Percentiles rank a stretch among this genome's conserved stretches.
Conservation (phyloP, 768 basidiomycete genomes). For the Suillus discolor region DNA sequence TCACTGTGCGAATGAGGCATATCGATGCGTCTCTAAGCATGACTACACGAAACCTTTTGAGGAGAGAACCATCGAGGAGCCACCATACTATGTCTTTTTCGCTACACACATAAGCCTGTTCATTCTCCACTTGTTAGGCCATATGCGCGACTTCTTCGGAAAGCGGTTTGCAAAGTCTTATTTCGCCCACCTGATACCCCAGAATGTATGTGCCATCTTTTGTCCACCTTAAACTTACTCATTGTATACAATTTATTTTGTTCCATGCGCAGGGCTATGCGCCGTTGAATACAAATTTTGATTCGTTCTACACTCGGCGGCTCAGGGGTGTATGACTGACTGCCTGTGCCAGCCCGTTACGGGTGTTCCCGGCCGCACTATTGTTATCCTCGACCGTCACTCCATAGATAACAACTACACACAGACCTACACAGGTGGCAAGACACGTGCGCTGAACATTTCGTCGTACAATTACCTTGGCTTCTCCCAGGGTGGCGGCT, state of each 20-base stretch:
- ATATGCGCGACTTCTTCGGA: constrained; percentile 93
- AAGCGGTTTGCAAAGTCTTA: constrained; percentile 71
- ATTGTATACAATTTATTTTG: constrained; percentile 7
- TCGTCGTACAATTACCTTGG: constrained; percentile 99
- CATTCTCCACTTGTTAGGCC: constrained; percentile 89
- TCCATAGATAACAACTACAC: constrained; percentile 82
- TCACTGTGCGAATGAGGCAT: constrained; percentile 78
- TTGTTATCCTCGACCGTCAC: constrained; percentile 80
- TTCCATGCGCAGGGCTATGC: constrained; percentile 76
- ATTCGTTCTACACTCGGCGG: constrained; percentile 98
- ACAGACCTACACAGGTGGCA: constrained; percentile 73
- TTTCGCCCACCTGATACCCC: constrained; percentile 82
- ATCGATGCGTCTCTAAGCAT: constrained; percentile 67
- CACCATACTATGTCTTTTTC: constrained; percentile 90
- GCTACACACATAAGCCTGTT: constrained; percentile 94
- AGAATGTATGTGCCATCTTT: constrained; percentile 53
- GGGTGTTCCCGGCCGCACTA: constrained; percentile 93
- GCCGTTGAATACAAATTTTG: constrained; percentile 95
- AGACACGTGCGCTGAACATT: constrained; percentile 91
- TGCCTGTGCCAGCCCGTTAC: constrained; percentile 94
- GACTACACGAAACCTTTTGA: constrained; percentile 47
- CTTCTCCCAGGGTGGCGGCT: constrained; percentile 90
- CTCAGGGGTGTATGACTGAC: constrained; percentile 92
- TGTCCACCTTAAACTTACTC: neutral
- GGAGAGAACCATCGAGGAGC: constrained; percentile 72